Conservation (phyloP, 2,329 filamentous ascomycete species). For the Plenodomus biglobosus region DNA sequence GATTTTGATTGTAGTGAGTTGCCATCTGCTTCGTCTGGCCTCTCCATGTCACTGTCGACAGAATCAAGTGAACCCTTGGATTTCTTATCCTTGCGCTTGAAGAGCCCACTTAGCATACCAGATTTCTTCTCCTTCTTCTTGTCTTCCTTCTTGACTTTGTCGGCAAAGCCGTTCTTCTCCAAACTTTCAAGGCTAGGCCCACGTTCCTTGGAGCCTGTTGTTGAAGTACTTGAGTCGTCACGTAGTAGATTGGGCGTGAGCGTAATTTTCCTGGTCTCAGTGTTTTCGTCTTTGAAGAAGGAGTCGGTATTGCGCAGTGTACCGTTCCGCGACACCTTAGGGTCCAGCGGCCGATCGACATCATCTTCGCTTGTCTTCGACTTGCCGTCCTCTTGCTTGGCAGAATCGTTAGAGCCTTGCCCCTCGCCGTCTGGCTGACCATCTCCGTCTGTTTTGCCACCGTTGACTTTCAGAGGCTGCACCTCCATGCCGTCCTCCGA, state of each 20-base stretch:
- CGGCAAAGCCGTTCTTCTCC: slow-evolving; percentile 65
- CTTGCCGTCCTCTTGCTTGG: slow-evolving; percentile 48
- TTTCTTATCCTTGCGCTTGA: slow-evolving; percentile 67
- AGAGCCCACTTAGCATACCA: slow-evolving; percentile 70
- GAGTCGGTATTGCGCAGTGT: slow-evolving; percentile 90
- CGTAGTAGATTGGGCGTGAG: slow-evolving; percentile 89
- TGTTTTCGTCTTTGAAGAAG: slow-evolving; percentile 94
- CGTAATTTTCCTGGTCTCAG: slow-evolving; percentile 96
- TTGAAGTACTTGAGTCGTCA: slow-evolving; percentile 64
- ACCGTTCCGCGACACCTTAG: slow-evolving; percentile 69
- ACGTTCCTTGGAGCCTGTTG: slow-evolving; percentile 50
- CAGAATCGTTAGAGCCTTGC: slow-evolving; percentile 38
- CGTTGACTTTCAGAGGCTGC: slow-evolving; percentile 43
- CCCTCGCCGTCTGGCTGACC: slow-evolving; percentile 25
- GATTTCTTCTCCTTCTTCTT: slow-evolving; percentile 71
- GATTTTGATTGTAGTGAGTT: slow-evolving; percentile 39
- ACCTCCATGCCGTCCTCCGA: slow-evolving; percentile 41
- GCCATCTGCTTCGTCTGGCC: slow-evolving; percentile 42
- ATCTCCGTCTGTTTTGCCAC: slow-evolving; percentile 33
- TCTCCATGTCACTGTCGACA: slow-evolving; percentile 50
- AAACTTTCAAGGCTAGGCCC: slow-evolving; percentile 73
- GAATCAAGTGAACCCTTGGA: slow-evolving; percentile 34
- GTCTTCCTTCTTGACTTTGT: slow-evolving; percentile 70
- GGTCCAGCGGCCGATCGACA: slow-evolving; percentile 52
- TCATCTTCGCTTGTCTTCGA: slow-evolving; percentile 68